These are phyloP conservation scores for Phytophthora pluvialis DNA, from an alignment of 352 stramenopile genomes.

Conservation along the genomic window DNA sequence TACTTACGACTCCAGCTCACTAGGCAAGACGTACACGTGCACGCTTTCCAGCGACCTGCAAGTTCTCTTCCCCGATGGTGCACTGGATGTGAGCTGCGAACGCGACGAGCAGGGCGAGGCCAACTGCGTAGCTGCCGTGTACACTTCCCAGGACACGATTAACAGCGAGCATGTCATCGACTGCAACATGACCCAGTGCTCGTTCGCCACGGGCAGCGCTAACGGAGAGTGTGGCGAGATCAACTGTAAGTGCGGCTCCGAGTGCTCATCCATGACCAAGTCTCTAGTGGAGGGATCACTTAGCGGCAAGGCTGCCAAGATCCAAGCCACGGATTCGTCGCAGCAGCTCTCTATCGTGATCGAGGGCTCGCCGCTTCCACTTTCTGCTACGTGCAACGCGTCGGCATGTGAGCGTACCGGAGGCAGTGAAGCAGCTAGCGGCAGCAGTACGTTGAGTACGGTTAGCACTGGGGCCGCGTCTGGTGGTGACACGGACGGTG, in stretches of 20 bases:
- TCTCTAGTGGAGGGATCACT: slow-evolving; percentile 64
- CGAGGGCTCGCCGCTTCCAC: slow-evolving; percentile 67
- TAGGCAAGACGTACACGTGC: slow-evolving; percentile 74
- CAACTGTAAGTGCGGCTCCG: slow-evolving; percentile 62
- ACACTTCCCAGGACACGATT: slow-evolving; percentile 56
- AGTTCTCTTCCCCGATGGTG: slow-evolving; percentile 65
- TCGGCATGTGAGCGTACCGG: slow-evolving; percentile 61
- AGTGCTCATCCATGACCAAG: slow-evolving; percentile 63
- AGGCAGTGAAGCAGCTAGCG: slow-evolving; percentile 6
- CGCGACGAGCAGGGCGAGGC: slow-evolving; percentile 30
- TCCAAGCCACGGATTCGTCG: slow-evolving; percentile 45
- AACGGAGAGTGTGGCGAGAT: slow-evolving; percentile 55
- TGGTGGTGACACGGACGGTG: slow-evolving; percentile 4
- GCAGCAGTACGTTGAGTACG: slow-evolving; percentile 23
- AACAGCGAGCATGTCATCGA: slow-evolving; percentile 66
- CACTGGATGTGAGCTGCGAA: slow-evolving; percentile 65
- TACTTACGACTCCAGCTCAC: slow-evolving; percentile 45
- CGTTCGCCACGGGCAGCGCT: slow-evolving; percentile 47
- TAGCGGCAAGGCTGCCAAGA: slow-evolving; percentile 67
- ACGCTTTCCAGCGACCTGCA: slow-evolving; percentile 54
- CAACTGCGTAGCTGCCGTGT: slow-evolving; percentile 70
- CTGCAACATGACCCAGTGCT: slow-evolving; percentile 60
- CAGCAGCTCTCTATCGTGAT: slow-evolving; percentile 63
- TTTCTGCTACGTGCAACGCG: slow-evolving; percentile 67
- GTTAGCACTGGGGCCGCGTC: slow-evolving; percentile 13